A percentile compares a stretch with the other conserved stretches of the same genome.
Conservation (phyloP, 805 yeast genomes). For the Saturnispora kantuleensis region DNA sequence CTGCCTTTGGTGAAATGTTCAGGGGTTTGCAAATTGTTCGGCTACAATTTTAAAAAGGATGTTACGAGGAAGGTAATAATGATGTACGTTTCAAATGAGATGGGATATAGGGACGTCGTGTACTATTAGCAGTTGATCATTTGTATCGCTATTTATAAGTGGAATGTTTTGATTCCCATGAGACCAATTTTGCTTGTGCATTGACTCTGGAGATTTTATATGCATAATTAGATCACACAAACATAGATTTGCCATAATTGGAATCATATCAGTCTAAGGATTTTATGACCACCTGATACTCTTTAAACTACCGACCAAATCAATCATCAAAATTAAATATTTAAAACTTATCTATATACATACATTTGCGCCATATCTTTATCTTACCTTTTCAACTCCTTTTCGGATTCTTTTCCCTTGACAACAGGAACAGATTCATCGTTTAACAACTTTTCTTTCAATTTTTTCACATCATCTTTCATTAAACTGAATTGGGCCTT, state of each 20-base stretch:
- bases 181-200: no score
- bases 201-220: no score
- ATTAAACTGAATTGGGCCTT: constrained; percentile 37
- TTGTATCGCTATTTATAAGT: background rate
- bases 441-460: constrained; percentile 14
- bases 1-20: constrained; percentile 7
- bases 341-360: background rate
- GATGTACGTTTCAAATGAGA: constrained; percentile 13
- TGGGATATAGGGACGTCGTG: constrained; percentile 18
- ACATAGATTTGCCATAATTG: no score
- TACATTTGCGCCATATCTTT: background rate
- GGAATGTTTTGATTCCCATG: no score
- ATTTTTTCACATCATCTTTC: constrained; percentile 32
- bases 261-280: no score
- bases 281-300: no score
- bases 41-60: constrained; percentile 19
- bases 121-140: constrained; percentile 9
- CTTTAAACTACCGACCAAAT: no score
- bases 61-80: constrained; percentile 14
- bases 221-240: no score
- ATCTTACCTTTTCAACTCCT: background rate
- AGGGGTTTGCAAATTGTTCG: constrained; percentile 15
- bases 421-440: constrained; percentile 8
- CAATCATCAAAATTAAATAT: background rate
- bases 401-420: constrained; percentile 1